phyloP scores from a whole-genome alignment of 805 yeast species.

The Ogataea nitratoaversa region DNA sequence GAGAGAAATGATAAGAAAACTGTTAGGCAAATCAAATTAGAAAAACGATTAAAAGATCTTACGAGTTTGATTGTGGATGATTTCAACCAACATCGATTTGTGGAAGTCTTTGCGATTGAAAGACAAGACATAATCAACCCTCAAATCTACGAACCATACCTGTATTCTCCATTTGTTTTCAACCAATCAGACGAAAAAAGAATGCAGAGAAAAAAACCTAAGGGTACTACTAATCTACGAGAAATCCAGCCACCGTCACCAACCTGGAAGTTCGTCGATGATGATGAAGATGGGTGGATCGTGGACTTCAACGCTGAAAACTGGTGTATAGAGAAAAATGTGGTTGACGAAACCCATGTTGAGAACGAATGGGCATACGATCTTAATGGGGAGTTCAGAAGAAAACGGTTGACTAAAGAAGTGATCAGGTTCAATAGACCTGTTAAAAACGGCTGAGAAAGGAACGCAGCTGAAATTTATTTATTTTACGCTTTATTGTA shows the following conservation, averaged over 20 bases:
- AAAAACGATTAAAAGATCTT: conserved; percentile 5
- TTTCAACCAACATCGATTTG: conserved; percentile 52
- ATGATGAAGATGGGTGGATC: conserved; percentile 54
- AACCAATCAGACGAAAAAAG: conserved; percentile 44
- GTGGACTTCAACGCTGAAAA: conserved; percentile 48
- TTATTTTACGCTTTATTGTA: no score
- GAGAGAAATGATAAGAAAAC: background rate
- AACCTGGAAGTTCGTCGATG: conserved; percentile 67
- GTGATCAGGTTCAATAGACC: conserved; percentile 44
- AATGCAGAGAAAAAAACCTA: conserved; percentile 52
- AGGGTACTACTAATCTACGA: conserved; percentile 51
- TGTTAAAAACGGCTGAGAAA: no score
- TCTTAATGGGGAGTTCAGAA: conserved; percentile 44
- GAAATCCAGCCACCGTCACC: conserved; percentile 58
- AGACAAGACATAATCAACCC: conserved; percentile 53
- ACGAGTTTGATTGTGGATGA: conserved; percentile 60
- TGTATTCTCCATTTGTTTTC: conserved; percentile 54
- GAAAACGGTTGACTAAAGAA: conserved; percentile 52
- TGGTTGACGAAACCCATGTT: conserved; percentile 28
- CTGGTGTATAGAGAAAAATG: conserved; percentile 50
- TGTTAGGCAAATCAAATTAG: background rate
- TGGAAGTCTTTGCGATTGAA: conserved; percentile 77
- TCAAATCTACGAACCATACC: conserved; percentile 56
- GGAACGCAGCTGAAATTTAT: no score
- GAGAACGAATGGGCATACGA: conserved; percentile 50